Evolutionary conservation across 2,329 filamentous ascomycete species (phyloP).

Genomic region (Fusarium agapanthi): DNA sequence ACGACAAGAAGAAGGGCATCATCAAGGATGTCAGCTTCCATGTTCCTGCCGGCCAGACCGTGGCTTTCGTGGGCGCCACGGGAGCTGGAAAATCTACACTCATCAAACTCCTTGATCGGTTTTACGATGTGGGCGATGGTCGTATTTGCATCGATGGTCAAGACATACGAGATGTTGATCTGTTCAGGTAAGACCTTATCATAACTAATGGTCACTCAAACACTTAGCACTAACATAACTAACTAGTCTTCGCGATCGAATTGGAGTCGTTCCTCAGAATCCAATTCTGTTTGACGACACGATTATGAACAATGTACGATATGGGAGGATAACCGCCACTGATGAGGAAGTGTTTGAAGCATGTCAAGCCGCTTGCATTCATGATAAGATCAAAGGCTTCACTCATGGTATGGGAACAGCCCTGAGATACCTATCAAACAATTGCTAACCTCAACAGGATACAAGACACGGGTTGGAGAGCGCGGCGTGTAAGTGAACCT

Average conservation of each 20-base stretch:
- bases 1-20: slow-evolving; percentile 67
- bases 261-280: slow-evolving; percentile 65
- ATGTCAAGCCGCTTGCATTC: slow-evolving; percentile 64
- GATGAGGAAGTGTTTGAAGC: slow-evolving; percentile 65
- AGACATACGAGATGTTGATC: slow-evolving; percentile 63
- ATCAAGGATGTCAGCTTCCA: slow-evolving; percentile 63
- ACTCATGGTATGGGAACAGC: slow-evolving; percentile 53
- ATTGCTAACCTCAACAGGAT: slow-evolving; percentile 47
- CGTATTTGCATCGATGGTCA: slow-evolving; percentile 65
- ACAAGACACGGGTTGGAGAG: slow-evolving; percentile 61
- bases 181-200: slow-evolving; percentile 51
- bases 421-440: not conserved
- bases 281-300: slow-evolving; percentile 67
- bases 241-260: slow-evolving; percentile 59
- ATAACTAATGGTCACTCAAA: not conserved
- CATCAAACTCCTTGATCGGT: slow-evolving; percentile 66
- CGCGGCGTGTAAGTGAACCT: slow-evolving; percentile 54
- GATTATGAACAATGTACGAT: slow-evolving; percentile 67
- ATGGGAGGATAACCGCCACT: slow-evolving; percentile 62
- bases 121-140: slow-evolving; percentile 65
- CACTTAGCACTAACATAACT: slow-evolving; percentile 33
- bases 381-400: slow-evolving; percentile 66
- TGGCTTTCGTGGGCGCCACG: slow-evolving; percentile 68
- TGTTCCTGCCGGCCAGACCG: slow-evolving; percentile 61
- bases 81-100: slow-evolving; percentile 68